These are phyloP conservation scores for Aureobasidium subglaciale DNA, from an alignment of 2,329 filamentous ascomycete species.

Conservation along the genomic window DNA sequence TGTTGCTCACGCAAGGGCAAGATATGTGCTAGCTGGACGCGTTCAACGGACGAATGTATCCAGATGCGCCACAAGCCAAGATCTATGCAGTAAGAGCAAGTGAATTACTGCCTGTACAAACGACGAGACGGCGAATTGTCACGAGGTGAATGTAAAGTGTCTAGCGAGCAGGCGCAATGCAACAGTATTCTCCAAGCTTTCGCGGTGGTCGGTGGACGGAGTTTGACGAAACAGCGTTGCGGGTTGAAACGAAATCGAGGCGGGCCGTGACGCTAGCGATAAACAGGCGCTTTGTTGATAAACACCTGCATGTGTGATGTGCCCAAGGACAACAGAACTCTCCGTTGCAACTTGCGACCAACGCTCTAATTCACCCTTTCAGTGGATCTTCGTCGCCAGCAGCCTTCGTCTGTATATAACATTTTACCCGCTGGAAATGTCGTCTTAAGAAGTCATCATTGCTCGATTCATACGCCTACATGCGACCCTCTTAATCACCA, in stretches of 20 bases:
- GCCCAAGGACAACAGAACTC: constrained; percentile 1
- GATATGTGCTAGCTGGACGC: not conserved
- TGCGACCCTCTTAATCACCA: not conserved
- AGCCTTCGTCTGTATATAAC: constrained; percentile 5
- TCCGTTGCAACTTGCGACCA: constrained; percentile 1
- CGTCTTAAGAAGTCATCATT: not conserved
- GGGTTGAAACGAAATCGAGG: constrained; percentile 6
- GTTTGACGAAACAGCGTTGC: not conserved
- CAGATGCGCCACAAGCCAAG: not conserved
- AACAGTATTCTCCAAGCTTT: too few species aligned
- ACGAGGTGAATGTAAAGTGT: not conserved
- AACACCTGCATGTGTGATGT: constrained; percentile 6
- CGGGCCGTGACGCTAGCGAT: constrained; percentile 11
- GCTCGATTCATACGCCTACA: not conserved
- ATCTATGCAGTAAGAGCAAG: not conserved
- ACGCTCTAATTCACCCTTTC: not conserved
- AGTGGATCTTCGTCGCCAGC: not conserved
- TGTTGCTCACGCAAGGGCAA: not conserved
- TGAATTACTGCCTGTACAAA: not conserved
- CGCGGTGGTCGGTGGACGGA: not conserved
- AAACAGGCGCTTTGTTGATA: constrained; percentile 11
- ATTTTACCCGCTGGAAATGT: not conserved
- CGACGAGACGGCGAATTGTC: not conserved
- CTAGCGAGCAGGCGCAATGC: not conserved
- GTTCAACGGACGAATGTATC: not conserved